A percentile compares a stretch with the other conserved stretches of the same genome.
These are phyloP conservation scores for Medicago lupulina DNA, from an alignment of 306 rosid species.

Conservation along the genomic window DNA sequence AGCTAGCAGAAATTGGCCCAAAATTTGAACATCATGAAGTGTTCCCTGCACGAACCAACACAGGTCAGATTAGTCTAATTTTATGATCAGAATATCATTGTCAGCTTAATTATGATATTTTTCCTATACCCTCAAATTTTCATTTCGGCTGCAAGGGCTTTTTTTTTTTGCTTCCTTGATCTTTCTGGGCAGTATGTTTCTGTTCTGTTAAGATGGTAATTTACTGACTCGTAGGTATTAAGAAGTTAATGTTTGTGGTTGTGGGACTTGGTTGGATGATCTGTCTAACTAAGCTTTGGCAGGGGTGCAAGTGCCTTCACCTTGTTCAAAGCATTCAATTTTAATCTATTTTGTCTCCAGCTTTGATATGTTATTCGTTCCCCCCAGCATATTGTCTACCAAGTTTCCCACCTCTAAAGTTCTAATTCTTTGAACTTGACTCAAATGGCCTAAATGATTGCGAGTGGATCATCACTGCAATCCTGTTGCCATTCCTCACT, in stretches of 20 bases:
- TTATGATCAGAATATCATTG: conserved; percentile 17
- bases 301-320: not conserved
- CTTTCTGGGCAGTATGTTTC: conserved; percentile 7
- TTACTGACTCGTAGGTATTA: not conserved
- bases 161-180: not conserved
- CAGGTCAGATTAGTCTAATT: conserved; percentile 63
- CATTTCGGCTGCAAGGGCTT: not conserved
- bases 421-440: conserved; percentile 22
- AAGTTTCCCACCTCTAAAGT: not conserved
- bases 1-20: conserved; percentile 88
- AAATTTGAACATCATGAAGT: conserved; percentile 83
- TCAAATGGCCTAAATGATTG: conserved; percentile 8
- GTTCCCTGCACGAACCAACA: conserved; percentile 95
- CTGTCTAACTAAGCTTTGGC: conserved; percentile 1
- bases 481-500: not conserved
- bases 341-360: not conserved
- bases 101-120: conserved; percentile 1
- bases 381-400: not conserved
- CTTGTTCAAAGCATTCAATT: conserved; percentile 30
- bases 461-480: conserved; percentile 2
- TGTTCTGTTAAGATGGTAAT: conserved; percentile 1
- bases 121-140: not conserved
- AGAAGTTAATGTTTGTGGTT: not conserved
- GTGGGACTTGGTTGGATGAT: conserved; percentile 2
- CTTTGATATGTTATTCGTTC: conserved; percentile 4